Conservation (phyloP, 257 asterid genomes). For the Linaria vulgaris region DNA sequence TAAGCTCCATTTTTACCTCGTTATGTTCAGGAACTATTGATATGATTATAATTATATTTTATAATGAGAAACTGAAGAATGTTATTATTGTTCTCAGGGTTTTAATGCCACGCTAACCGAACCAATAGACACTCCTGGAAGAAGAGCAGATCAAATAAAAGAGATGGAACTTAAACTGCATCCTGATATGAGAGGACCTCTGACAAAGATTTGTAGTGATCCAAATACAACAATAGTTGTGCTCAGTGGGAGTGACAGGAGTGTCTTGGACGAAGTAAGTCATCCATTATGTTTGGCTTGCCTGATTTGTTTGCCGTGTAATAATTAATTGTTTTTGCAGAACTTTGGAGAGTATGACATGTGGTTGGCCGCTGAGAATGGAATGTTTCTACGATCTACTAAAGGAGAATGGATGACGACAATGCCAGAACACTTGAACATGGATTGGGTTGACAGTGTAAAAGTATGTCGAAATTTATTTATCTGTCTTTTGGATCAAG, state of each 20-base stretch:
- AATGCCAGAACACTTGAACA: slow-evolving; percentile 94
- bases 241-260: slow-evolving; percentile 90
- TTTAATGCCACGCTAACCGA: slow-evolving; percentile 86
- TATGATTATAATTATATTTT: too few species aligned
- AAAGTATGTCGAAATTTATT: slow-evolving; percentile 44
- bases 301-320: background rate
- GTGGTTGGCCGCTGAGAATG: slow-evolving; percentile 99
- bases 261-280: slow-evolving; percentile 70
- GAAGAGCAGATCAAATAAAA: slow-evolving; percentile 92
- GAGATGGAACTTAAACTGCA: slow-evolving; percentile 95
- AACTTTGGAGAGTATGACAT: slow-evolving; percentile 78
- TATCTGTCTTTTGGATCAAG: too few species aligned
- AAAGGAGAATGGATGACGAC: slow-evolving; percentile 96
- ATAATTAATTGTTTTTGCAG: slow-evolving; percentile 50
- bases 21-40: background rate
- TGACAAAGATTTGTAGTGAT: slow-evolving; percentile 65
- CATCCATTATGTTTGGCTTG: slow-evolving; percentile 13
- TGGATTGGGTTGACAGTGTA: slow-evolving; percentile 97
- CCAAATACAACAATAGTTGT: slow-evolving; percentile 85
- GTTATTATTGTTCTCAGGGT: slow-evolving; percentile 51
- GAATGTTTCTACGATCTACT: slow-evolving; percentile 91
- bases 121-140: slow-evolving; percentile 72
- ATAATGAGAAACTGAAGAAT: too few species aligned
- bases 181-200: slow-evolving; percentile 70
- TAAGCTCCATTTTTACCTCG: slow-evolving; percentile 30